Evolutionary conservation across 148 eudicot genomes (phyloP), one percentile per base, ranked within the genome.

Genomic region (Spergularia marina): DNA sequence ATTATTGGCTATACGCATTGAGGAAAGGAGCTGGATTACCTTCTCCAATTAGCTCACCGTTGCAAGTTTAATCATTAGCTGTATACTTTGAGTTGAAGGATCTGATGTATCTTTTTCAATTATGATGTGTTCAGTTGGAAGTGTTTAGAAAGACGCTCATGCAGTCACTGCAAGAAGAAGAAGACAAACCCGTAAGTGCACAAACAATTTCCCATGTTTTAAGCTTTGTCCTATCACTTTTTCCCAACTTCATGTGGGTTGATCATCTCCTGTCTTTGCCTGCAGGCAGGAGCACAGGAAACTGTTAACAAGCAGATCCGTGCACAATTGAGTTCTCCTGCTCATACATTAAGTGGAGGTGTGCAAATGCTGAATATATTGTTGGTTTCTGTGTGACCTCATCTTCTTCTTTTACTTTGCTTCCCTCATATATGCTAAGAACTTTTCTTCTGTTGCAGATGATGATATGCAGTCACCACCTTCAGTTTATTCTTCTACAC

Each of bases 151-250:
- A 90, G 85, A 90, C 96, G 40, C 97, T 94, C 52, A 90, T 94
- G 97, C 84, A 76, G 61, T 94, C 98, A 71, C 93, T 94, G 77
- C 89, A 94, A 79, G 98, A 90, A 51, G 98, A 94, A 10, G 97
- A 89, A 36, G 93, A 88, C 47, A 82, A 65, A 53, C 61, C 96
- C 23, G 97, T 91, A 82, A 86, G 93, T 75, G 56, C 58, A 57
- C 1, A 2, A 58, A 18, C 6, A 53, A 34, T 59, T 56, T 56
- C 60, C 30, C 25, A 23, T 53, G 10, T 17, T 8, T 47, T 23
- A 17, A 30, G 36, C 36, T 44, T 51, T 23, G 14, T 49, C 57
- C 57, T 11, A 23, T 55, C n/a, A 21, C 36, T 66, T 41, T 73
- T 68, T 53, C 0, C 52, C 73, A 12, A 30, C 71, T 70, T 64